phyloP scores from a whole-genome alignment of 306 rosid species.

The Crotalaria pallida region DNA sequence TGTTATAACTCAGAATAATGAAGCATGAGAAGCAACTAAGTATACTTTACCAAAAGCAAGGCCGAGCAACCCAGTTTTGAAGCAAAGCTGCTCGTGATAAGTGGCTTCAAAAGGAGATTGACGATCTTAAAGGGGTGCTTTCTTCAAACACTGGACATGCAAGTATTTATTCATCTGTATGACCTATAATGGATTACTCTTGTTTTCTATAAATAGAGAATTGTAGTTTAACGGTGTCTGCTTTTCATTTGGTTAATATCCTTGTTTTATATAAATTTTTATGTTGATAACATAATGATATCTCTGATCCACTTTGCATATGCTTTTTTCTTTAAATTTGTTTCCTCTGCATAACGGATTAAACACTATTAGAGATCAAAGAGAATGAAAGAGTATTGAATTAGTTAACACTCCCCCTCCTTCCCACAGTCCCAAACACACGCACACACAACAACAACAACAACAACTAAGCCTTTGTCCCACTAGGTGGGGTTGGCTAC shows the following conservation, averaged over 20 bases:
- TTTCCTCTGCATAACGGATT: constrained; percentile 7
- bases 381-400: neutral
- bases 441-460: too few species aligned
- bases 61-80: constrained; percentile 92
- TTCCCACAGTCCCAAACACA: too few species aligned
- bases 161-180: constrained; percentile 21
- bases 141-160: constrained; percentile 78
- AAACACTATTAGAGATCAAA: neutral
- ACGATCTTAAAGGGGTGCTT: constrained; percentile 78
- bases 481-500: too few species aligned
- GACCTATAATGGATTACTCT: neutral
- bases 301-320: neutral
- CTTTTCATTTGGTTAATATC: neutral
- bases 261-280: neutral
- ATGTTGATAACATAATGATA: neutral
- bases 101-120: constrained; percentile 93
- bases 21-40: constrained; percentile 95
- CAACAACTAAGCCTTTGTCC: too few species aligned
- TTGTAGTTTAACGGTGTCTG: neutral
- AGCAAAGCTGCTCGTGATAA: constrained; percentile 97
- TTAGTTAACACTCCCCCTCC: neutral
- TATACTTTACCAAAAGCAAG: constrained; percentile 98
- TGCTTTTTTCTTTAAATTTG: neutral
- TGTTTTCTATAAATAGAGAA: too few species aligned
- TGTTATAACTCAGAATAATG: constrained; percentile 59